These are phyloP conservation scores for Yamadazyma phyllophila DNA, from an alignment of 805 yeast genomes.

Conservation along the genomic window DNA sequence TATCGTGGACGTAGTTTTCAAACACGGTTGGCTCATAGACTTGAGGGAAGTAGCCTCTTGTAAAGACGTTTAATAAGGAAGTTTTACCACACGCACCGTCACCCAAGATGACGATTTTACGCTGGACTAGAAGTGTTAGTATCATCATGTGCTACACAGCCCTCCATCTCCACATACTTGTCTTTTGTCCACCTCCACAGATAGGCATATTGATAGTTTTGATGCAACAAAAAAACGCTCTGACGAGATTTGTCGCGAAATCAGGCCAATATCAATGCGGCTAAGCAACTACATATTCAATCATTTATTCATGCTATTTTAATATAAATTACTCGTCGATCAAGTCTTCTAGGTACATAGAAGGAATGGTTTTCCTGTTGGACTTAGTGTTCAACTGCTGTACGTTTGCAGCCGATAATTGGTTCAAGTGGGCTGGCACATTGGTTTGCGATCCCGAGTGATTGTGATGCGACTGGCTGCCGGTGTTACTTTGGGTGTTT, in stretches of 20 bases:
- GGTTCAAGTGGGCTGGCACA: constrained; percentile 9
- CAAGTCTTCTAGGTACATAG: constrained; percentile 50
- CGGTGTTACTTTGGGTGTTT: constrained; percentile 2
- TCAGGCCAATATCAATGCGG: background rate
- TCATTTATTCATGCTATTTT: constrained; percentile 1
- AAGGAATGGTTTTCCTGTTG: constrained; percentile 41
- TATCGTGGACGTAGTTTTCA: constrained; percentile 96
- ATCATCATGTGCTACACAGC: background rate
- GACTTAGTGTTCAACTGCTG: constrained; percentile 15
- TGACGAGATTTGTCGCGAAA: constrained; percentile 3
- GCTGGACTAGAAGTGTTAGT: constrained; percentile 51
- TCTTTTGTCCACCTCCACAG: constrained; percentile 42
- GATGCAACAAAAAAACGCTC: background rate
- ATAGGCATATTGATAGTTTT: constrained; percentile 30
- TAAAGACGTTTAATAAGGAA: constrained; percentile 88
- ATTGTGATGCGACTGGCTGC: background rate
- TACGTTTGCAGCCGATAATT: constrained; percentile 3
- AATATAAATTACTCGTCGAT: constrained; percentile 29
- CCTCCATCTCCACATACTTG: constrained; percentile 28
- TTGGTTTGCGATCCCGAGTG: background rate
- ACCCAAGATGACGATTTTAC: constrained; percentile 91
- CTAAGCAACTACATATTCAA: background rate
- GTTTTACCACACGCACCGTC: constrained; percentile 99
- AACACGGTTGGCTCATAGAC: constrained; percentile 98
- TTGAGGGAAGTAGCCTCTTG: constrained; percentile 96